A percentile compares a stretch with the other conserved stretches of the same genome.
Evolutionary conservation across 345 rosid species (phyloP).

Genomic region (Jatropha curcas): DNA sequence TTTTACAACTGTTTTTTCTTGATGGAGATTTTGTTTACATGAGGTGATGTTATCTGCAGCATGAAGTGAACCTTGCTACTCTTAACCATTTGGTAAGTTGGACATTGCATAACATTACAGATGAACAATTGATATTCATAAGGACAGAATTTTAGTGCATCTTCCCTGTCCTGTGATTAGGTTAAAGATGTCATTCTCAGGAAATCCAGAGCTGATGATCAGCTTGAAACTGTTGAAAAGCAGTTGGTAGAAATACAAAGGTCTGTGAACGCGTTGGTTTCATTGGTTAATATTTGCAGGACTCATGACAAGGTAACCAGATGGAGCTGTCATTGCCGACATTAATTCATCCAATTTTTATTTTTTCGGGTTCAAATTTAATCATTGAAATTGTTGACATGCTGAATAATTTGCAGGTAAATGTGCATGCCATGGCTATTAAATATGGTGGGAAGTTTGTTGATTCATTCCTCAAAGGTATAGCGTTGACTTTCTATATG

Average conservation of each 20-base stretch:
- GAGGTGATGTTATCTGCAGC: conserved; percentile 44
- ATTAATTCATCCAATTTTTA: not conserved
- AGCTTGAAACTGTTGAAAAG: conserved; percentile 44
- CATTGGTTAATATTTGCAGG: conserved; percentile 70
- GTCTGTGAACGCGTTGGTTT: conserved; percentile 68
- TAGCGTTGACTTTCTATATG: not conserved
- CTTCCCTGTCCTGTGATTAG: conserved; percentile 34
- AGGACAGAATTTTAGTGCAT: not conserved
- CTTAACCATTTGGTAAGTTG: conserved; percentile 59
- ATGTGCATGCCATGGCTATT: conserved; percentile 74
- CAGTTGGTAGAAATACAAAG: conserved; percentile 47
- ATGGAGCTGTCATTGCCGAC: conserved; percentile 3
- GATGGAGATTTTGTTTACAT: conserved; percentile 27
- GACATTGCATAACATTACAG: conserved; percentile 6
- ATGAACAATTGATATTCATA: conserved; percentile 1
- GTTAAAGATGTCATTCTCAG: conserved; percentile 50
- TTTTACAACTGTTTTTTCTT: not conserved
- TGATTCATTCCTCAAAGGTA: conserved; percentile 79
- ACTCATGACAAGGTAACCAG: conserved; percentile 61
- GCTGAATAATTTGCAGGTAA: conserved; percentile 43
- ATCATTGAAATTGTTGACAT: conserved; percentile 11
- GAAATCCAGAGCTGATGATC: conserved; percentile 41
- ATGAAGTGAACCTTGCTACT: conserved; percentile 69
- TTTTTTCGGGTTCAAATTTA: not conserved
- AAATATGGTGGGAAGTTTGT: conserved; percentile 84